phyloP scores from a whole-genome alignment of 257 asterid species.

The Cruciata laevipes region DNA sequence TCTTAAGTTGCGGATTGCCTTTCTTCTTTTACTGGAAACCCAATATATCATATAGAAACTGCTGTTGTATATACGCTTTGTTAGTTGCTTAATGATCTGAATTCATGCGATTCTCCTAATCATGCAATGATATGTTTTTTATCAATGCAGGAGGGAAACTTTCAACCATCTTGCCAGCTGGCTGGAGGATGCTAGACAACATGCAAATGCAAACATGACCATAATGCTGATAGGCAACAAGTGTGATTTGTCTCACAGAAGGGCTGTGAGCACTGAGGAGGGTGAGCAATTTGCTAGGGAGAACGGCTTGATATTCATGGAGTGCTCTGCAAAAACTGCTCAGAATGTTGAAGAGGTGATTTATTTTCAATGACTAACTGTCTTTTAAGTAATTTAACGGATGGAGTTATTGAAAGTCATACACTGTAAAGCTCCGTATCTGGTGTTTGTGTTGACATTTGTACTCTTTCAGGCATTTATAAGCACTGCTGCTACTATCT shows the following conservation, averaged over 20 bases:
- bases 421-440: neutral
- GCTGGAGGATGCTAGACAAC: conserved; percentile 82
- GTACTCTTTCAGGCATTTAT: conserved; percentile 62
- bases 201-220: conserved; percentile 62
- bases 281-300: conserved; percentile 77
- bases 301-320: conserved; percentile 77
- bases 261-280: conserved; percentile 83
- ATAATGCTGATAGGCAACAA: conserved; percentile 82
- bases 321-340: conserved; percentile 83
- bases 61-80: no score
- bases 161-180: conserved; percentile 73
- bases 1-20: neutral
- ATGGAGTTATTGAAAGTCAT: neutral
- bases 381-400: conserved; percentile 1
- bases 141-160: conserved; percentile 62
- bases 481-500: conserved; percentile 75
- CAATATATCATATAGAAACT: no score
- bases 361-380: neutral
- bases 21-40: neutral
- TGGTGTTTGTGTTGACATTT: conserved; percentile 4
- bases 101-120: neutral
- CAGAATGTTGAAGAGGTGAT: conserved; percentile 82
- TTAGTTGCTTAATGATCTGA: conserved; percentile 5
- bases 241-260: conserved; percentile 67
- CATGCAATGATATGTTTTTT: neutral